phyloP scores from a whole-genome alignment of 1,139 yeast genomes.

The Yamadazyma trypodendri region DNA sequence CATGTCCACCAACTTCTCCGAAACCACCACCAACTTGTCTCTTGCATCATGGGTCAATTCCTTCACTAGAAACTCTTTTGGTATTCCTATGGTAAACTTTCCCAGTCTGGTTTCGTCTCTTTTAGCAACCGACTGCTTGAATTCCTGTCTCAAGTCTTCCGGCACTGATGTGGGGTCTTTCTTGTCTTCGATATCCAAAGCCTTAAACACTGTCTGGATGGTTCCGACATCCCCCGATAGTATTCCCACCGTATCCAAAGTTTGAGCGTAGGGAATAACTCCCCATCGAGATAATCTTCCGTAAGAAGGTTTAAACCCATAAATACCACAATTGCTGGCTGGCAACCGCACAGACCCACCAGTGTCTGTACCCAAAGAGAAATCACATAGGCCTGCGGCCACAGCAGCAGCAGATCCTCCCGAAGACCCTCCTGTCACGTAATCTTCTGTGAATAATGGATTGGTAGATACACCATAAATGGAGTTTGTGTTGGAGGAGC shows the following conservation, averaged over 20 bases:
- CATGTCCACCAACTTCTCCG: constrained; percentile 38
- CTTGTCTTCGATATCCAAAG: constrained; percentile 59
- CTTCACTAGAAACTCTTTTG: constrained; percentile 59
- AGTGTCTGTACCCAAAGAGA: constrained; percentile 85
- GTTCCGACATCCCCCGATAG: constrained; percentile 49
- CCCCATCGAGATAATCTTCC: constrained; percentile 94
- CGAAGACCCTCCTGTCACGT: constrained; percentile 85
- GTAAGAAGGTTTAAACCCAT: constrained; percentile 91
- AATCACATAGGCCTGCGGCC: constrained; percentile 64
- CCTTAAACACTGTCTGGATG: constrained; percentile 49
- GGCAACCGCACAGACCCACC: constrained; percentile 96
- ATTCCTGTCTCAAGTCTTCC: constrained; percentile 29
- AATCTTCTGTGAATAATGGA: constrained; percentile 49
- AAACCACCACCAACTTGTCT: constrained; percentile 44
- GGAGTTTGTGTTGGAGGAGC: constrained; percentile 62
- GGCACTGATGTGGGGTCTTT: constrained; percentile 80
- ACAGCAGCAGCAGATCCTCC: constrained; percentile 97
- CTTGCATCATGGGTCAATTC: constrained; percentile 52
- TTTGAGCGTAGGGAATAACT: constrained; percentile 88
- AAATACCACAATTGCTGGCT: constrained; percentile 78
- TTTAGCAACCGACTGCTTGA: constrained; percentile 9
- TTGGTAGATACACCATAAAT: constrained; percentile 66
- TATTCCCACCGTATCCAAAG: constrained; percentile 92
- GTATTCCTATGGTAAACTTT: constrained; percentile 61
- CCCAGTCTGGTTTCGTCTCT: constrained; percentile 12